These are phyloP conservation scores for Omphalotus guepiniiformis DNA, from an alignment of 768 basidiomycete genomes.

Conservation along the genomic window DNA sequence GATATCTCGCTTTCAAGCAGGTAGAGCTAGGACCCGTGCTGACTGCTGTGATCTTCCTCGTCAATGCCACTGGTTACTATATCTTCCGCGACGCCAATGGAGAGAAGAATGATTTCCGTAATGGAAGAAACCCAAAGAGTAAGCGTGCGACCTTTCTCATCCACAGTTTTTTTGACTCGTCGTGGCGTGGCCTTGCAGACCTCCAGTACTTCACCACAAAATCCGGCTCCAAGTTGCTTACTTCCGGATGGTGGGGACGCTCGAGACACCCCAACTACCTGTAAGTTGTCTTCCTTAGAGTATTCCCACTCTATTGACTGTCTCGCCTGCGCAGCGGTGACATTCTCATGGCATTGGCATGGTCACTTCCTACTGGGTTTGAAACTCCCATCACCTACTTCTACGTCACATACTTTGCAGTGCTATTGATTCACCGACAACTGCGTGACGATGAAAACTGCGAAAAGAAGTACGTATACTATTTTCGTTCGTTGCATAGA, in stretches of 20 bases:
- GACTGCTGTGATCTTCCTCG: conserved; percentile 53
- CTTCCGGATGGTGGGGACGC: conserved; percentile 95
- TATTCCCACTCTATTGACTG: neutral
- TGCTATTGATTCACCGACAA: conserved; percentile 89
- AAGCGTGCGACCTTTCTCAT: conserved; percentile 45
- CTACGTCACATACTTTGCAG: conserved; percentile 84
- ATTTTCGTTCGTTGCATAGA: neutral
- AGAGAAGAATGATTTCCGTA: conserved; percentile 95
- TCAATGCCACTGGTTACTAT: conserved; percentile 76
- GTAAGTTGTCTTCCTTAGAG: conserved; percentile 32
- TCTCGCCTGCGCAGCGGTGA: conserved; percentile 53
- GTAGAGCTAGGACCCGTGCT: conserved; percentile 66
- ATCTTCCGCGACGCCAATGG: conserved; percentile 88
- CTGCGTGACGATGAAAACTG: conserved; percentile 90
- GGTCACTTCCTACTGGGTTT: conserved; percentile 92
- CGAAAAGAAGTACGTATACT: conserved; percentile 65
- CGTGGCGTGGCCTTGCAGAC: conserved; percentile 41
- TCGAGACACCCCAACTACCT: conserved; percentile 93
- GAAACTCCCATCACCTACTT: conserved; percentile 94
- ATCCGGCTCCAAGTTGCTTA: conserved; percentile 86
- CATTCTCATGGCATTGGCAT: conserved; percentile 84
- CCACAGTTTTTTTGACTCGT: neutral
- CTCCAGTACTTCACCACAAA: conserved; percentile 75
- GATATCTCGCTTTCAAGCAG: conserved; percentile 89
- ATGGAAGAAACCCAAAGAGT: conserved; percentile 93